phyloP scores from a whole-genome alignment of 1,284 basidiomycete genomes.

The Earliella scabrosa region DNA sequence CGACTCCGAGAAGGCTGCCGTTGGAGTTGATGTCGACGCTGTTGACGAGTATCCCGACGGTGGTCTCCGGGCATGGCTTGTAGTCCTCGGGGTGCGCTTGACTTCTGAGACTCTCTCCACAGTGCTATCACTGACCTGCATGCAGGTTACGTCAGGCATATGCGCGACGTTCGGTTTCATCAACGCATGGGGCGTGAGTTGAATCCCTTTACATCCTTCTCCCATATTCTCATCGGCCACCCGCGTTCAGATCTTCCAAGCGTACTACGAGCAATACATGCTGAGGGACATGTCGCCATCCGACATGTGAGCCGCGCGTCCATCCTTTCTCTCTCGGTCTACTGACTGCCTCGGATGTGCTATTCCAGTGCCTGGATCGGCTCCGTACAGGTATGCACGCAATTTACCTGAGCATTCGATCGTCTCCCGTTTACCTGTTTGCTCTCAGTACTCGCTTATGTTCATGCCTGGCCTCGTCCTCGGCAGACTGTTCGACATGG shows the following conservation, averaged over 20 bases:
- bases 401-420: too few relatives aligned
- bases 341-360: neutral
- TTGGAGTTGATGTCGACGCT: neutral
- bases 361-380: conserved; percentile 71
- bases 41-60: conserved; percentile 40
- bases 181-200: conserved; percentile 40
- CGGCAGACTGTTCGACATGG: conserved; percentile 58
- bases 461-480: conserved; percentile 51
- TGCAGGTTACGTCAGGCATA: conserved; percentile 28
- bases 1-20: conserved; percentile 8
- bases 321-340: neutral
- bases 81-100: conserved; percentile 41
- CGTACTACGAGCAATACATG: conserved; percentile 44
- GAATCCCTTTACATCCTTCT: neutral
- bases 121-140: neutral
- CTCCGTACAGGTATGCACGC: conserved; percentile 56
- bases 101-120: neutral
- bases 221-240: too few relatives aligned
- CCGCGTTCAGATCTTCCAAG: conserved; percentile 55
- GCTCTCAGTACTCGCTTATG: conserved; percentile 44
- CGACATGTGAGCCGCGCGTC: conserved; percentile 49
- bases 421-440: too few relatives aligned
- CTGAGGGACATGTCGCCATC: conserved; percentile 45
- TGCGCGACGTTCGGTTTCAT: conserved; percentile 46
- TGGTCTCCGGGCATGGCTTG: conserved; percentile 44